Base-by-base conservation (phyloP, 2,329 filamentous ascomycete species). In the Fusarium sp. region DNA sequence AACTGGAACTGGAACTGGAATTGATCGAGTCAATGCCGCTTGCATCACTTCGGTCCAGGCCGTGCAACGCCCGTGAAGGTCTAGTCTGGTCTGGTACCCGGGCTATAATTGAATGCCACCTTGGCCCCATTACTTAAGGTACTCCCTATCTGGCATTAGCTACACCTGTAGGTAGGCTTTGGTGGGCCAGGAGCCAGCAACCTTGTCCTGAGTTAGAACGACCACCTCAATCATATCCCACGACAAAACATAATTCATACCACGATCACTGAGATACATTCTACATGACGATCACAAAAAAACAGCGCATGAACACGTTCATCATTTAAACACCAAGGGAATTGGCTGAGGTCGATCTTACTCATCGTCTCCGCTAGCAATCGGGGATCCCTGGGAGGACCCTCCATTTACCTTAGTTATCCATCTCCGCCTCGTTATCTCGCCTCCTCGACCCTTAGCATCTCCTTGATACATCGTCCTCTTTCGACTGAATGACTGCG, bases 401-500 rank as follows among this genome's bases (percentile, higher is more conserved):
- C 62, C 55, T 67, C 70, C 59, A 59, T 53, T 59, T 53, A 50
- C 47, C 47, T 35, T 35, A 20, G n/a, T 35, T 35, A 50, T 60
- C 62, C 17, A 62, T 66, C 54, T 71, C 71, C 62, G 57, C 59
- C 58, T 65, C 50, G 44, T 70, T 72, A 63, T 72, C 71, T 62
- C 70, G 70, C 61, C 67, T 65, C 65, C 47, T 53, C 38, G 58
- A 64, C 49, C 60, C 69, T 75, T 64, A 59, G 57, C 57, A 52
- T 69, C 62, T 68, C 59, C 72, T 69, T 68, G 50, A 64, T 64
- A 39, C 53, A 50, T 70, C 42, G 53, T 17, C 41, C 35, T 64
- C 36, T 50, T 39, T 39, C 39, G 55, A 55, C 68, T 76, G 73
- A 61, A 77, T 76, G 75, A 72, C 53, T 73, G 41, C 62, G 38